Evolutionary conservation across 2,329 filamentous ascomycete species (phyloP).

Genomic region (Fusarium musae): DNA sequence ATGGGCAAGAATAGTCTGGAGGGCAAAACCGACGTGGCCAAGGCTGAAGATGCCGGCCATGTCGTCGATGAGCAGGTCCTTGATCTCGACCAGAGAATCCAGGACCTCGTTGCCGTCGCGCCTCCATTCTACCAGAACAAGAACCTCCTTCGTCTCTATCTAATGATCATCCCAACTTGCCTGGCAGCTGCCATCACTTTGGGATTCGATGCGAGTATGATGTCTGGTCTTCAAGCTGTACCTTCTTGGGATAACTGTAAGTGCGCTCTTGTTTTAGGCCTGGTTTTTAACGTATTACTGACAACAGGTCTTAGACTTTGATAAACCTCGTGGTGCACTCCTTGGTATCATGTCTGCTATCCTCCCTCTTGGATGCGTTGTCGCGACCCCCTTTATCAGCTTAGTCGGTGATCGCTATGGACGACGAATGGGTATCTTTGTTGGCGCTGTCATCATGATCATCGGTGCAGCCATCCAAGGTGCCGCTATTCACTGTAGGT

Average conservation of each 20-base stretch:
- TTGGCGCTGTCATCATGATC: constrained; percentile 2
- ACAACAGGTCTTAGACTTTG: neutral
- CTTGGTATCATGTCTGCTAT: constrained; percentile 15
- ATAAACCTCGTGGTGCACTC: constrained; percentile 45
- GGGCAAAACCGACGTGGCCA: neutral
- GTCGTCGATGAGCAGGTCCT: neutral
- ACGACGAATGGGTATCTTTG: constrained; percentile 7
- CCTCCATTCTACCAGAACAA: constrained; percentile 19
- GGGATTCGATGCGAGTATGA: constrained; percentile 59
- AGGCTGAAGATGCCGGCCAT: neutral
- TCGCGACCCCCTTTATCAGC: neutral
- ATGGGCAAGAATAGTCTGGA: neutral
- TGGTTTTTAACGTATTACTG: neutral
- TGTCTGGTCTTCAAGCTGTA: constrained; percentile 32
- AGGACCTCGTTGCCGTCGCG: neutral
- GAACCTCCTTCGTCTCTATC: constrained; percentile 13
- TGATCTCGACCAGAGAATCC: neutral
- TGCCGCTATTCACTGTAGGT: neutral
- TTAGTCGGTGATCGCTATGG: constrained; percentile 8
- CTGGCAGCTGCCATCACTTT: constrained; percentile 23
- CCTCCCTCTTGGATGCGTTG: constrained; percentile 5
- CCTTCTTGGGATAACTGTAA: constrained; percentile 31
- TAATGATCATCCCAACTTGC: constrained; percentile 25
- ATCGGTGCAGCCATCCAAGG: neutral
- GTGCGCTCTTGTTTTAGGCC: neutral